Evolutionary conservation across 768 basidiomycete genomes (phyloP), one percentile per base, ranked within the genome.

Genomic region (Xerocomus brunneocitrinus): DNA sequence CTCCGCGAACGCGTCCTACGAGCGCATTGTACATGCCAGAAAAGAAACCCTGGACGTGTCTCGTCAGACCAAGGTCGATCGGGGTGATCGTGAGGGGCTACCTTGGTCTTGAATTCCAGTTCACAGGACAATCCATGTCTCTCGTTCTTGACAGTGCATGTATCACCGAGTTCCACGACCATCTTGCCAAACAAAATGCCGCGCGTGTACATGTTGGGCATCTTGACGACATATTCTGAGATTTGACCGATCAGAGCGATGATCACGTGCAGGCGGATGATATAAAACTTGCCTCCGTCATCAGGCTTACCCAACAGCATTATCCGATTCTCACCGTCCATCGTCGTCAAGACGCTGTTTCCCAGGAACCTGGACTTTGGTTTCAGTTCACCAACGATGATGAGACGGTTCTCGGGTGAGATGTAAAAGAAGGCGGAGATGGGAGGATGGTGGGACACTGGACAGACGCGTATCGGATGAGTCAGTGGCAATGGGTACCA

Each of bases 91-190:
- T 19, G 24, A 1, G 10, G 10, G 9, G 19, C 74, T 47, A 89
- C 92, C 83, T 97, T 98, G 38, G 94, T 95, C 79, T 98, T 98
- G 78, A 98, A 99, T 60, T 98, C 93, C 34, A 98, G 73, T 65
- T 95, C 93, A 56, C 89, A 90, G 43, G 68, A 73, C 57, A 91
- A 68, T 19, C 83, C 83, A 41, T 83, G 82, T 62, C 83, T 83
- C 63, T 89, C 85, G 73, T 93, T 94, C 74, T 83, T 84, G 53
- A 92, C 91, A 8, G 75, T 79, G 61, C 91, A 93, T 32, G 82
- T 80, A 70, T 98, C 97, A 5, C 95, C 95, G 22, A 99, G 77
- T 73, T 99, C 97, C 49, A 95, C 76, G 27, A 98, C 87, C 94
- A 99, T 95, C 78, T 90, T 91, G 9, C 89, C 89, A 69, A 89